Evolutionary conservation across 2,329 filamentous ascomycete species (phyloP), one percentile per base, ranked within the genome.

Genomic region (Neonectria coccinea): DNA sequence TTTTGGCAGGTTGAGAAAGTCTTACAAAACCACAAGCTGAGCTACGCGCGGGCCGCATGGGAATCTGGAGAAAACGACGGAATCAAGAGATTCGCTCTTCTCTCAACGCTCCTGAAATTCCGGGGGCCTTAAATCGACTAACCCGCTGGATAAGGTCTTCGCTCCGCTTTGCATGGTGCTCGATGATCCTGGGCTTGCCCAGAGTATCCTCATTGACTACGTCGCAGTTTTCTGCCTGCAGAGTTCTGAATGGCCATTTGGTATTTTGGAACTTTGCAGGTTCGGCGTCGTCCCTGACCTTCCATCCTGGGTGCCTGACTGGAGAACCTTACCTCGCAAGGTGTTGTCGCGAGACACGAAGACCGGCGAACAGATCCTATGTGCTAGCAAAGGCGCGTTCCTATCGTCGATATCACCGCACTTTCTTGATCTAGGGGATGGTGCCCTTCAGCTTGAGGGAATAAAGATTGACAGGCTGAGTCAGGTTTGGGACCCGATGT

Each of bases 101-200:
- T 56, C 22, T 44, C 41, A 16, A 56, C 45, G 53, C 53, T 56
- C n/a, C 18, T 56, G 4, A 56, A 56, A 27, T 45, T 56, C 8
- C 53, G 53, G 7, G 7, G 53, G 47, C 27, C 41, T 47, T 12
- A 56, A 36, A 56, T 27, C 53, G 16, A 56, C 53, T 6, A 25
- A 56, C 29, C 41, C 53, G 9, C 25, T 56, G 53, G 53, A 56
- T 41, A 56, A 45, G 39, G 53, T 56, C 14, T 56, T 44, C 14
- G 53, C 53, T 11, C 53, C 53, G 12, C 41, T 56, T 18, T 56
- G 53, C 14, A 31, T 56, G 20, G 41, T 11, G 7, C 25, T 56
- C n/a, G 41, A 56, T 7, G 53, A 56, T 11, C n/a, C 12, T 20
- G n/a, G n/a, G 16, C 47, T 51, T 11, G 27, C 53, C 7, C 41